Conservation (phyloP, 371 early-diverging fungal species). For the Fennellomyces sp. region DNA sequence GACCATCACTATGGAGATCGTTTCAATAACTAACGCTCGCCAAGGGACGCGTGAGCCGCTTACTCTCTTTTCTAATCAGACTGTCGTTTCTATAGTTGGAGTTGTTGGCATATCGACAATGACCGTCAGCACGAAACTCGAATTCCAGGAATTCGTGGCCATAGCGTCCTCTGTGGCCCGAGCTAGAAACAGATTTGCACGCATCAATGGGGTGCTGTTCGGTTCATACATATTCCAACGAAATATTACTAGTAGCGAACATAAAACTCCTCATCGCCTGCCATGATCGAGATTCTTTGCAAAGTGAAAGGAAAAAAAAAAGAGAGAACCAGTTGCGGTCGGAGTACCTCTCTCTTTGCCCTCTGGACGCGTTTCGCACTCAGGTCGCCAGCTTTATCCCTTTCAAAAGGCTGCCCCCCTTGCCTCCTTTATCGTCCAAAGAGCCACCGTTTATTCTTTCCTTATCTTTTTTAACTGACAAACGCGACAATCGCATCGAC, state of each 20-base stretch:
- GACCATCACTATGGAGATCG: constrained; percentile 64
- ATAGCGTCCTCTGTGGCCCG: constrained; percentile 92
- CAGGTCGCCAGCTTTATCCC: too few relatives aligned
- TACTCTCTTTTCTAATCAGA: constrained; percentile 93
- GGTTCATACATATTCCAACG: neutral
- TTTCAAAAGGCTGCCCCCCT: too few relatives aligned
- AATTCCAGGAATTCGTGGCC: constrained; percentile 99
- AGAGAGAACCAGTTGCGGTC: neutral
- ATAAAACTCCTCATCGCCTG: constrained; percentile 72
- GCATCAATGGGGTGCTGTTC: neutral
- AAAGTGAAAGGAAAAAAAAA: neutral
- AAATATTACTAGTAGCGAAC: constrained; percentile 80
- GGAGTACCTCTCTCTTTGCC: too few relatives aligned
- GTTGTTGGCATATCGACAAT: constrained; percentile 95
- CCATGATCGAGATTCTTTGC: constrained; percentile 25
- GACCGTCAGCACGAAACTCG: constrained; percentile 90
- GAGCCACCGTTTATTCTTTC: too few relatives aligned
- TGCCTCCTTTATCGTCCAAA: too few relatives aligned
- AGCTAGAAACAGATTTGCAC: too few relatives aligned
- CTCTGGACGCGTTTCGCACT: too few relatives aligned
- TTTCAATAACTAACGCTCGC: neutral
- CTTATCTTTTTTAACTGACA: constrained; percentile 16
- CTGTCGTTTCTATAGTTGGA: constrained; percentile 97
- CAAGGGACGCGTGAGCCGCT: constrained; percentile 8
- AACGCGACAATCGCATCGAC: constrained; percentile 35